A percentile compares a stretch with the other conserved stretches of the same genome.
phyloP scores from a whole-genome alignment of 2,329 filamentous ascomycete genomes.

The Talaromyces albobiverticillius region DNA sequence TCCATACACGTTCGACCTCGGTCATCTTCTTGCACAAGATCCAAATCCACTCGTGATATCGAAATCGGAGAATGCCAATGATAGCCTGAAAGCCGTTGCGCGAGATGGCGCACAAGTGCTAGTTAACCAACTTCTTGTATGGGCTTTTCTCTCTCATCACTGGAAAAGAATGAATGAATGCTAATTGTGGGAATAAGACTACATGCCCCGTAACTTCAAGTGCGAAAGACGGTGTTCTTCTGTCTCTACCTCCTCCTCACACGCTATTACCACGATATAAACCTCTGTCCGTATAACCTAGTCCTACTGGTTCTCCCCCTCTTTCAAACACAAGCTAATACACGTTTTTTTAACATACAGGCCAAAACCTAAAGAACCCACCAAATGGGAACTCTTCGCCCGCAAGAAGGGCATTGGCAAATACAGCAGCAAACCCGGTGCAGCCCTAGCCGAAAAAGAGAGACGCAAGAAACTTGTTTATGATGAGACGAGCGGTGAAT shows the following conservation, averaged over 20 bases:
- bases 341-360: not conserved
- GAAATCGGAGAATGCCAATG: slow-evolving; percentile 54
- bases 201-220: slow-evolving; percentile 75
- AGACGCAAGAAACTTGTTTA: slow-evolving; percentile 69
- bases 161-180: not conserved
- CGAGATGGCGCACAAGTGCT: slow-evolving; percentile 89
- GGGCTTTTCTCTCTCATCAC: not conserved
- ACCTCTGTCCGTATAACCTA: slow-evolving; percentile 54
- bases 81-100: slow-evolving; percentile 67
- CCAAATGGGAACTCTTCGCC: slow-evolving; percentile 95
- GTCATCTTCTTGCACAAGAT: slow-evolving; percentile 81
- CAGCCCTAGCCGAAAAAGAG: slow-evolving; percentile 62
- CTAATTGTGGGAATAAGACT: slow-evolving; percentile 39
- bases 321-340: not conserved
- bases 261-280: slow-evolving; percentile 86
- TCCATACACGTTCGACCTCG: slow-evolving; percentile 88
- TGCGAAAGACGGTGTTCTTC: slow-evolving; percentile 65
- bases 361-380: slow-evolving; percentile 75
- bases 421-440: slow-evolving; percentile 65
- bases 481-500: slow-evolving; percentile 80
- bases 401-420: slow-evolving; percentile 91
- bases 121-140: slow-evolving; percentile 80
- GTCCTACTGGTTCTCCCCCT: not conserved
- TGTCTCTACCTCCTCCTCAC: slow-evolving; percentile 68
- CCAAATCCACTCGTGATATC: slow-evolving; percentile 72